Evolutionary conservation across 1,139 yeast species (phyloP), one percentile per base, ranked within the genome.

Genomic region (Scheffersomyces quercinus): DNA sequence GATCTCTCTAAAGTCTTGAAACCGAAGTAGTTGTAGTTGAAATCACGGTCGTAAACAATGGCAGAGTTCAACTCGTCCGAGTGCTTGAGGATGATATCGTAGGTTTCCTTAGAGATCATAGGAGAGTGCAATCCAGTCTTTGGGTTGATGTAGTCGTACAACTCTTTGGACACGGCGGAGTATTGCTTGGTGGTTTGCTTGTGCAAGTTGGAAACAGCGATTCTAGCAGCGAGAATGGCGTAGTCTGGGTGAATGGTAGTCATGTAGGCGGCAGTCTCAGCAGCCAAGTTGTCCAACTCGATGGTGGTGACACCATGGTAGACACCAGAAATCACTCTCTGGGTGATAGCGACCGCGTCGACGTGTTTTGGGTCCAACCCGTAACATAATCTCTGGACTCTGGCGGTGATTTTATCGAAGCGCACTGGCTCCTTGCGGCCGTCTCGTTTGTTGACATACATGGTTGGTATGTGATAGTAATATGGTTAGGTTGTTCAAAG

Each of bases 241-340:
- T 93, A 91, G 68, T 93, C 98, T 16, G 98, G 98, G 65, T 93
- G 99, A 48, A 86, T 82, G 14, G 98, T 93, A 49, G 97, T 88
- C 96, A 91, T 86, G 59, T 88, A 86, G 36, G 98, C 98, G 45
- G 97, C 95, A 34, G 98, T 90, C 70, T 93, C 99, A 35, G 97
- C 97, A 40, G 97, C 96, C 57, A 93, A 78, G 68, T 93, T 90
- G 56, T 88, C 93, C 52, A 91, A 79, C 66, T 90, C 98, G 52
- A 88, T 81, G 45, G 99, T 93, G 59, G 93, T 90, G 43, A 93
- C 99, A 56, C 99, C 99, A 60, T 90, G 96, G 71, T 89, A 89
- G 43, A 89, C 95, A 54, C 96, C 97, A 24, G 91, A 80, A 51
- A 88, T 88, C 54, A 88, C 90, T 62, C 91, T 79, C 66, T 88